These are phyloP conservation scores for Pachysandra terminalis DNA, from an alignment of 164 flowering plant species.

Conservation along the genomic window DNA sequence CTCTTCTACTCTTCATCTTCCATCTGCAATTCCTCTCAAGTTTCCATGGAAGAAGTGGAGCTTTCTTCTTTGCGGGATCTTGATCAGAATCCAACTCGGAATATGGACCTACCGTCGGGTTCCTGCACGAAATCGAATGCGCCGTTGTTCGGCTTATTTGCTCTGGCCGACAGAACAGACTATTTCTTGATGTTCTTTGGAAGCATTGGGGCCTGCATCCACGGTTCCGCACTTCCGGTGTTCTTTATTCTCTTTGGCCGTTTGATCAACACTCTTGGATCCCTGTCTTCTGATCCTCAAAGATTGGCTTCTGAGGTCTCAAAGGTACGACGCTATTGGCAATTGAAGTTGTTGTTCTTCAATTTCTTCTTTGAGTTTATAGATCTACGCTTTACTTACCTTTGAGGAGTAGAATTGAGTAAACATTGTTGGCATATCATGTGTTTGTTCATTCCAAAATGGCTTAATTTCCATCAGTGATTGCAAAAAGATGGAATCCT, in stretches of 20 bases:
- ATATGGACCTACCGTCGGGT: conserved; percentile 11
- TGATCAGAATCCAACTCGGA: conserved; percentile 9
- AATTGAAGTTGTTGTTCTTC: not conserved
- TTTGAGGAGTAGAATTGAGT: too few relatives aligned
- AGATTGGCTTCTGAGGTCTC: conserved; percentile 42
- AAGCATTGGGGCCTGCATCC: conserved; percentile 54
- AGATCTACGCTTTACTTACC: too few relatives aligned
- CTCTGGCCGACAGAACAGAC: conserved; percentile 55
- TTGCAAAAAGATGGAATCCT: too few relatives aligned
- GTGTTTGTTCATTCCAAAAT: too few relatives aligned
- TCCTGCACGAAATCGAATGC: conserved; percentile 14
- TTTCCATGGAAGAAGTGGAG: conserved; percentile 39
- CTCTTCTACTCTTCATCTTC: not conserved
- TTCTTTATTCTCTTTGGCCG: conserved; percentile 68
- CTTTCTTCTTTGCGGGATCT: conserved; percentile 12
- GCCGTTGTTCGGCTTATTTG: conserved; percentile 48
- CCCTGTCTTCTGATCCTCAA: conserved; percentile 34
- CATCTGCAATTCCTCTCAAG: not conserved
- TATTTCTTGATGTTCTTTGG: conserved; percentile 61
- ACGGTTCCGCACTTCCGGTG: conserved; percentile 69
- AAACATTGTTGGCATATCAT: too few relatives aligned
- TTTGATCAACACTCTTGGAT: conserved; percentile 62
- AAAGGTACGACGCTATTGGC: conserved; percentile 36
- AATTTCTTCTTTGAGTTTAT: not conserved
- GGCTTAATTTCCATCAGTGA: too few relatives aligned